Percentiles rank a stretch among this genome's conserved stretches.
phyloP scores from a whole-genome alignment of 441 rosid genomes.

The Cnidoscolus chayamansa region DNA sequence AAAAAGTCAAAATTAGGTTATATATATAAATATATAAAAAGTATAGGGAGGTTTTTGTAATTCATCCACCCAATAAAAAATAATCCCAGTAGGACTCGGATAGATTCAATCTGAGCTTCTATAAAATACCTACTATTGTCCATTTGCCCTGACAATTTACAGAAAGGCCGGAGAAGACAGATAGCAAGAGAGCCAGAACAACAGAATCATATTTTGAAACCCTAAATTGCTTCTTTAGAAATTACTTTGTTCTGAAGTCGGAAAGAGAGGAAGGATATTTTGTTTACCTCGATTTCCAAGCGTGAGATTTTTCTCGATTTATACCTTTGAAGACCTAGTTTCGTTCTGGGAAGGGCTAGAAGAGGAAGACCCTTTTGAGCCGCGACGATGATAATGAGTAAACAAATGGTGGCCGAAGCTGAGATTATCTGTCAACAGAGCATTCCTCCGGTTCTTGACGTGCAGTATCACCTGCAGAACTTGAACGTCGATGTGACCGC shows the following conservation, averaged over 20 bases:
- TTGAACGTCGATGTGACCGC: conserved; percentile 39
- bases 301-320: not conserved
- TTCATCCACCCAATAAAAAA: no score
- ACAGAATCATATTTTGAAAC: conserved; percentile 4
- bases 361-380: conserved; percentile 1
- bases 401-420: conserved; percentile 51
- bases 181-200: not conserved
- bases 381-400: conserved; percentile 41
- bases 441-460: conserved; percentile 45
- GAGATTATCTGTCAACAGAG: conserved; percentile 34
- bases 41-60: no score
- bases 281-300: not conserved
- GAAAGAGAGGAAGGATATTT: not conserved
- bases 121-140: no score
- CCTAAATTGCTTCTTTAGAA: not conserved
- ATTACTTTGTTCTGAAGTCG: not conserved
- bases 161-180: not conserved
- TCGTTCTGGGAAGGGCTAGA: not conserved
- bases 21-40: no score
- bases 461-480: conserved; percentile 46
- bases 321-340: not conserved
- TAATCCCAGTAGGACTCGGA: no score
- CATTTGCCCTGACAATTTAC: not conserved
- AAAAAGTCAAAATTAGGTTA: no score
- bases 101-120: not conserved